Conservation (phyloP, 352 stramenopile genomes). For the Phytophthora kernoviae region DNA sequence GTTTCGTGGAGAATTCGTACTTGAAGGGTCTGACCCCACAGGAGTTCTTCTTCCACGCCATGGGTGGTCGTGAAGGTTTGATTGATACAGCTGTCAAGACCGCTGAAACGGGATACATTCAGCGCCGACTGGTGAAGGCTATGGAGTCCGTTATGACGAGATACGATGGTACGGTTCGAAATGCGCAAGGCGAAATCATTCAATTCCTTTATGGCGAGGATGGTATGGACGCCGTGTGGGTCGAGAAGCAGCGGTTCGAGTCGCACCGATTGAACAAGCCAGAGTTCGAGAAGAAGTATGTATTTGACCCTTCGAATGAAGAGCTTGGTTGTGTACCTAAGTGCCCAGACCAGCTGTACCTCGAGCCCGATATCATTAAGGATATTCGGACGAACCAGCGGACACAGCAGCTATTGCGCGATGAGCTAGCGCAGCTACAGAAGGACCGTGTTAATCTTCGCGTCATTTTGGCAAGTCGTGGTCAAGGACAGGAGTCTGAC, state of each 20-base stretch:
- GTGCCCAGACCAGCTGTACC: constrained; percentile 82
- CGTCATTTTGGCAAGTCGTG: constrained; percentile 95
- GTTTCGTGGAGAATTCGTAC: constrained; percentile 99
- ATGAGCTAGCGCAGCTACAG: constrained; percentile 94
- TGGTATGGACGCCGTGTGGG: constrained; percentile 99
- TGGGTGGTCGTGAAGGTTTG: constrained; percentile 98
- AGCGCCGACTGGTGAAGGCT: constrained; percentile 99
- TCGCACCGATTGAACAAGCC: constrained; percentile 89
- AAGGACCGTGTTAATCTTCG: constrained; percentile 95
- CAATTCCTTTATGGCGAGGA: constrained; percentile 96
- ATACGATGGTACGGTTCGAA: constrained; percentile 99
- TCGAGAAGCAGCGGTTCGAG: constrained; percentile 97
- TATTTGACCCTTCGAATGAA: constrained; percentile 93
- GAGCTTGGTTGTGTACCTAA: constrained; percentile 92
- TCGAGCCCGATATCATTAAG: constrained; percentile 88
- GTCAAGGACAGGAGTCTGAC: constrained; percentile 93
- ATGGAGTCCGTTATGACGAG: constrained; percentile 99
- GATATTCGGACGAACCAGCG: constrained; percentile 94
- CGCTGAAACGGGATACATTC: constrained; percentile 99
- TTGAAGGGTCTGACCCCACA: constrained; percentile 93
- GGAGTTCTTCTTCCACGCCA: constrained; percentile 99
- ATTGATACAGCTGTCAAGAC: constrained; percentile 99
- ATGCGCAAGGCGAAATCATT: constrained; percentile 88
- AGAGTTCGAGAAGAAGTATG: constrained; percentile 95
- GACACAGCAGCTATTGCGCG: constrained; percentile 92